Evolutionary conservation across 257 asterid genomes (phyloP).

Genomic region (Solanum arcanum): DNA sequence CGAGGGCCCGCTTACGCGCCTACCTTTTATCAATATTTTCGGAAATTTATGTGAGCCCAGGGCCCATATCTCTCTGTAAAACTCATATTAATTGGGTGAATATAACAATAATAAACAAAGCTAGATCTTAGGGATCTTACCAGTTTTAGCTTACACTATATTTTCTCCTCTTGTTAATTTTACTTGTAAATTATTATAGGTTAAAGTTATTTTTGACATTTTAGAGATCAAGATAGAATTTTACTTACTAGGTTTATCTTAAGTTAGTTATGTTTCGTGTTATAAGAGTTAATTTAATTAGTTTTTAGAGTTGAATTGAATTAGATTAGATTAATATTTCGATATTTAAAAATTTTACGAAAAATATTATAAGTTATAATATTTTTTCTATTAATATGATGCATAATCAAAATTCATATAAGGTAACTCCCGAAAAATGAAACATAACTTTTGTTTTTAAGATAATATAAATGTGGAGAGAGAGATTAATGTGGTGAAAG

Average conservation of each 20-base stretch:
- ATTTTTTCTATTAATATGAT: too few species aligned
- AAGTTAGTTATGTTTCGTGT: neutral
- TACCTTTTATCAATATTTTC: neutral
- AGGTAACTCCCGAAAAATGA: rapidly evolving
- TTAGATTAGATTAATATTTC: too few species aligned
- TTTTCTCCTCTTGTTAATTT: neutral
- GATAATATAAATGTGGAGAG: neutral
- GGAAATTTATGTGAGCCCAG: neutral
- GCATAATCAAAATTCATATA: neutral
- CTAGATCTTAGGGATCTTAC: neutral
- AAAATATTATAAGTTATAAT: neutral
- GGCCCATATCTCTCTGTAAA: neutral
- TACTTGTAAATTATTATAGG: neutral
- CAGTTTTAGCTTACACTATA: neutral
- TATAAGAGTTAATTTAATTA: neutral
- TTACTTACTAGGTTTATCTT: neutral
- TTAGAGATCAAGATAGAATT: neutral
- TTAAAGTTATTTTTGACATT: neutral
- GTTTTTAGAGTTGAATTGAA: neutral
- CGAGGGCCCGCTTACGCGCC: neutral
- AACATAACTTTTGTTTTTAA: neutral
- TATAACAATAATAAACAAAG: neutral
- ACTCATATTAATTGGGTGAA: neutral
- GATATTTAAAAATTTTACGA: neutral
- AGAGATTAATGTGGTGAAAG: neutral